Conservation (phyloP, 768 basidiomycete genomes). For the Trametes coccinea region DNA sequence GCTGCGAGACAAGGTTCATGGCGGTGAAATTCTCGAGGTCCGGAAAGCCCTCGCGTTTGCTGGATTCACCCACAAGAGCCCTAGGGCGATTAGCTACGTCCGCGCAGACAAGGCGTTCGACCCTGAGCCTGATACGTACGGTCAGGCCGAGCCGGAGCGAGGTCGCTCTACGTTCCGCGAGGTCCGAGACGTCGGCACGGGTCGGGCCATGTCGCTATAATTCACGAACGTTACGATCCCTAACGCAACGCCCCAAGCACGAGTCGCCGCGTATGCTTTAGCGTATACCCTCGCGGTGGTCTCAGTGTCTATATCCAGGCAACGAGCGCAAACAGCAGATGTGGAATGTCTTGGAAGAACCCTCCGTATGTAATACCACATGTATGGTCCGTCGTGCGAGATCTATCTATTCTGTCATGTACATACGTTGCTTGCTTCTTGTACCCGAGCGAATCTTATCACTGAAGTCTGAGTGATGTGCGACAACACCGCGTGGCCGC, state of each 20-base stretch:
- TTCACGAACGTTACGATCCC: constrained; percentile 9
- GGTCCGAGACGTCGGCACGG: constrained; percentile 62
- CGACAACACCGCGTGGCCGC: constrained; percentile 16
- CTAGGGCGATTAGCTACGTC: constrained; percentile 74
- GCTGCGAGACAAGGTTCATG: constrained; percentile 81
- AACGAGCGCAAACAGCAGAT: background rate
- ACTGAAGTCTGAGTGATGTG: background rate
- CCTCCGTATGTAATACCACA: constrained; percentile 13
- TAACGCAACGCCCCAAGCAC: constrained; percentile 23
- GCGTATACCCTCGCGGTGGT: constrained; percentile 17
- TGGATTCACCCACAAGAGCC: constrained; percentile 89
- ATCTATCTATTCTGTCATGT: constrained; percentile 17
- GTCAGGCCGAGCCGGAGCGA: constrained; percentile 49
- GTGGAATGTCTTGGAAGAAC: constrained; percentile 10
- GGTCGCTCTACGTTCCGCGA: constrained; percentile 67
- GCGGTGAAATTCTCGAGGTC: constrained; percentile 82
- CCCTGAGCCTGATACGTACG: constrained; percentile 51
- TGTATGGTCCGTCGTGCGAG: constrained; percentile 2
- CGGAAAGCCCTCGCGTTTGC: constrained; percentile 91
- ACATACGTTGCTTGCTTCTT: background rate
- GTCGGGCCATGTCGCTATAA: constrained; percentile 85
- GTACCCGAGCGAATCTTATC: constrained; percentile 15
- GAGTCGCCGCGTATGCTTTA: constrained; percentile 19
- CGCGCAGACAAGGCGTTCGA: constrained; percentile 75
- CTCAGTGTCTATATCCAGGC: constrained; percentile 3